Evolutionary conservation across 2,329 filamentous ascomycete genomes (phyloP).

Genomic region (Aspergillus viridinutans): DNA sequence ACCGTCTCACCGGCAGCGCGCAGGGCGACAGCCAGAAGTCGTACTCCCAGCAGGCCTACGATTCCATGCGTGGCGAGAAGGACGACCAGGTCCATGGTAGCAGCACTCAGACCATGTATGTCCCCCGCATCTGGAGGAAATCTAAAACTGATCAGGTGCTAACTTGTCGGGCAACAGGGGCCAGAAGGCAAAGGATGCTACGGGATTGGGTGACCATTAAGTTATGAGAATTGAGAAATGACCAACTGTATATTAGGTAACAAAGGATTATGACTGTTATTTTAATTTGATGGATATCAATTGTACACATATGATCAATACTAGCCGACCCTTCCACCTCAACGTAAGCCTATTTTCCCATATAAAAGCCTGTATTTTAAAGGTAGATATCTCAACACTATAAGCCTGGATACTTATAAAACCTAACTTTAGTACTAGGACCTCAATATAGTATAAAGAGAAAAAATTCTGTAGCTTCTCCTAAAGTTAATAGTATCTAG

Average conservation of each 20-base stretch:
- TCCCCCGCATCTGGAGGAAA: neutral
- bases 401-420: too few relatives aligned
- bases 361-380: too few relatives aligned
- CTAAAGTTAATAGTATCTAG: too few relatives aligned
- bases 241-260: neutral
- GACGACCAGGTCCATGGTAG: constrained; percentile 43
- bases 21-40: constrained; percentile 55
- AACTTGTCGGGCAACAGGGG: constrained; percentile 21
- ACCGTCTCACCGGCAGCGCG: constrained; percentile 50
- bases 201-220: constrained; percentile 36
- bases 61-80: constrained; percentile 35
- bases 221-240: neutral
- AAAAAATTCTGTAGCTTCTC: too few relatives aligned
- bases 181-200: constrained; percentile 43
- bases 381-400: too few relatives aligned
- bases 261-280: neutral
- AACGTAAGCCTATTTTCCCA: too few relatives aligned
- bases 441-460: too few relatives aligned
- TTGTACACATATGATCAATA: too few relatives aligned
- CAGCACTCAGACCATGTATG: constrained; percentile 38
- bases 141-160: constrained; percentile 5
- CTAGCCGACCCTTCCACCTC: too few relatives aligned
- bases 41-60: constrained; percentile 47
- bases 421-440: too few relatives aligned
- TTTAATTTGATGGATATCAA: neutral